phyloP scores from a whole-genome alignment of 305 asterid species.

The Fraxinus ornus region DNA sequence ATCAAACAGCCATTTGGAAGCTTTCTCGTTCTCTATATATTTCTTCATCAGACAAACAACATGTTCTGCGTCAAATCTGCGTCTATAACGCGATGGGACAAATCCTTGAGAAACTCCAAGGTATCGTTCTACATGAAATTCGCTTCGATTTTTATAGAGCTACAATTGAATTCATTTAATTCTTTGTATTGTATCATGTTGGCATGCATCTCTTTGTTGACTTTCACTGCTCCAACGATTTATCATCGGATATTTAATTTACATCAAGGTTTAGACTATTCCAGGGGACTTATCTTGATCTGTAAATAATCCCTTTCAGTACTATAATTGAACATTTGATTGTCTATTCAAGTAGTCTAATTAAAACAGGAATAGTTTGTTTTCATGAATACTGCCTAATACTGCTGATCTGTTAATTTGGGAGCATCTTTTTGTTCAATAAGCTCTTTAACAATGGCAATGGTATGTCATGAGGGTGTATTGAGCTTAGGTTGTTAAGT shows the following conservation, averaged over 20 bases:
- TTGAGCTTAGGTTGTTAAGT: not conserved
- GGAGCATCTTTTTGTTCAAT: not conserved
- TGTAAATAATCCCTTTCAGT: not conserved
- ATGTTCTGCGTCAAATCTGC: conserved; percentile 5
- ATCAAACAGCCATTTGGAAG: not conserved
- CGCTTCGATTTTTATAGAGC: not conserved
- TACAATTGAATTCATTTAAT: not conserved
- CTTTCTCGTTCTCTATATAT: not conserved
- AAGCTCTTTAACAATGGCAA: not conserved
- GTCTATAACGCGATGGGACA: conserved; percentile 62
- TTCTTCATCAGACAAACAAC: not conserved
- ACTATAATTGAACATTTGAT: not conserved
- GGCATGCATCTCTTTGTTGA: not conserved
- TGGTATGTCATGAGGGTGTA: not conserved
- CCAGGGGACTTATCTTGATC: not conserved
- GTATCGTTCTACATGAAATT: conserved; percentile 29
- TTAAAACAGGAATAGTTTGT: not conserved
- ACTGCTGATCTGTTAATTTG: not conserved
- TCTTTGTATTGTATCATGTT: not conserved
- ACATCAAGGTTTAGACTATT: not conserved
- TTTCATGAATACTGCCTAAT: not conserved
- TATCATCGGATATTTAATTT: not conserved
- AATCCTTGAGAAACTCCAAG: conserved; percentile 58
- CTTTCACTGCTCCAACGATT: not conserved
- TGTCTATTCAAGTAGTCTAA: not conserved